Evolutionary conservation across 805 yeast species (phyloP).

Genomic region (Yarrowia deformans): DNA sequence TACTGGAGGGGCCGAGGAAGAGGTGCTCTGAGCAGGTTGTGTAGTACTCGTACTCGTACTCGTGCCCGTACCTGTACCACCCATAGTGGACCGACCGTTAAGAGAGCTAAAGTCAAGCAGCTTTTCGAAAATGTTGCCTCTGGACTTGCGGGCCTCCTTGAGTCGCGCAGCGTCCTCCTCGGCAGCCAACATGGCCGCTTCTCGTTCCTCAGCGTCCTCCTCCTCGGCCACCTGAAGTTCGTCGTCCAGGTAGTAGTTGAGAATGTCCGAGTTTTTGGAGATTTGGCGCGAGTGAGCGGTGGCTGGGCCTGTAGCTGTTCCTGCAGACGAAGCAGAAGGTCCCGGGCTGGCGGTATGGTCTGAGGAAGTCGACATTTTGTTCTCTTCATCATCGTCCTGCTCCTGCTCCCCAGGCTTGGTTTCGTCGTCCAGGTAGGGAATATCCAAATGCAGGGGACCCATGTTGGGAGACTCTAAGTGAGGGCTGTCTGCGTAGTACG

Average conservation of each 20-base stretch:
- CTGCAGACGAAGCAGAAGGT: not conserved
- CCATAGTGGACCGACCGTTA: constrained; percentile 28
- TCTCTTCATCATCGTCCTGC: not conserved
- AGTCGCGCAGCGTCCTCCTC: constrained; percentile 27
- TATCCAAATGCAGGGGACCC: constrained; percentile 21
- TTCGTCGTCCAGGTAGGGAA: constrained; percentile 29
- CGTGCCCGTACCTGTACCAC: no score
- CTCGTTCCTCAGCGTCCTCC: constrained; percentile 28
- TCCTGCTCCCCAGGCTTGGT: not conserved
- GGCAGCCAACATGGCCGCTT: constrained; percentile 17
- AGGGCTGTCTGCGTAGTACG: constrained; percentile 31
- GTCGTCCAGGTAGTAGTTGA: constrained; percentile 29
- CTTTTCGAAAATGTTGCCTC: constrained; percentile 31
- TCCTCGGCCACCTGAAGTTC: constrained; percentile 32
- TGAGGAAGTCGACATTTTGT: constrained; percentile 20
- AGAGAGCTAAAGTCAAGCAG: constrained; percentile 21
- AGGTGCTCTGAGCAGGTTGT: not conserved
- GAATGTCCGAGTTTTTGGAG: constrained; percentile 34
- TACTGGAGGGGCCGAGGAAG: not conserved
- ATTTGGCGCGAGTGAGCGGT: constrained; percentile 9
- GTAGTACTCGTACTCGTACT: no score
- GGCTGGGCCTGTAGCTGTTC: not conserved
- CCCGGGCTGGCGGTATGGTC: constrained; percentile 23
- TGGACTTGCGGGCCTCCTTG: constrained; percentile 29
- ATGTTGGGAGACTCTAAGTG: constrained; percentile 17